Evolutionary conservation across 306 rosid genomes (phyloP).

Genomic region (Sphenostylis stenocarpa): DNA sequence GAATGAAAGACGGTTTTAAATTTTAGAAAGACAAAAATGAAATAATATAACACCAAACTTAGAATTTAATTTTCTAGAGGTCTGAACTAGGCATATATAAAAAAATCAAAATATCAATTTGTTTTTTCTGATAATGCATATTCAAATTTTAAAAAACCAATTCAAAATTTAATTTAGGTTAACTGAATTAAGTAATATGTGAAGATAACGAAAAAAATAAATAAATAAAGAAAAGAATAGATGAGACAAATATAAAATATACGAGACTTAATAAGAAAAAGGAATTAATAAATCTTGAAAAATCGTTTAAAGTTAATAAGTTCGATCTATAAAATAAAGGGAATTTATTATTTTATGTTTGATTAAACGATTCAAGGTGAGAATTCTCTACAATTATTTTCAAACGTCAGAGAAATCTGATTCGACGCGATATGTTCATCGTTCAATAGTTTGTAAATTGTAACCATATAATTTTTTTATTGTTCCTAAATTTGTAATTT

Average conservation of each 20-base stretch:
- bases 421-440: not conserved
- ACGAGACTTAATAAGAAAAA: not conserved
- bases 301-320: no score
- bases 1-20: no score
- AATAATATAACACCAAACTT: no score
- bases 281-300: no score
- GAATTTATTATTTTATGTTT: not conserved
- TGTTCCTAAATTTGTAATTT: not conserved
- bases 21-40: no score
- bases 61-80: no score
- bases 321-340: not conserved
- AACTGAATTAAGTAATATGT: not conserved
- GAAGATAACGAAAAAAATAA: not conserved
- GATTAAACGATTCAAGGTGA: not conserved
- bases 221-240: not conserved
- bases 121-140: not conserved
- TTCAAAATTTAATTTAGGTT: not conserved
- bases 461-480: not conserved
- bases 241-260: not conserved
- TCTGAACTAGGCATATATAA: no score
- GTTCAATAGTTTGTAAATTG: not conserved
- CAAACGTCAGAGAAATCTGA: not conserved
- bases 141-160: not conserved
- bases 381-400: not conserved
- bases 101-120: no score